Base-by-base conservation (phyloP, 257 asterid genomes). In the Misopates orontium region DNA sequence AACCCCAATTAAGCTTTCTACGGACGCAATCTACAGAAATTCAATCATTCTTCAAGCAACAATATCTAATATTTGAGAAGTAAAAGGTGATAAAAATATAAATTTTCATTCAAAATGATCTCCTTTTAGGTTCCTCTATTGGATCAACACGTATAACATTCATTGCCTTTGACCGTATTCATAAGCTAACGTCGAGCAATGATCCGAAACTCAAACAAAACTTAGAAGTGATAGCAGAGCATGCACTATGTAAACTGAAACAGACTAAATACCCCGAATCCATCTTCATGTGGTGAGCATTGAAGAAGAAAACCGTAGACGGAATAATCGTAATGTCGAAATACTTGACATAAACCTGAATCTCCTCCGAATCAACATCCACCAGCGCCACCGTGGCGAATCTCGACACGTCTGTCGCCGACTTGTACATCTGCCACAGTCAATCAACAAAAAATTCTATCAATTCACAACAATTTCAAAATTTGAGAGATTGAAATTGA, bases 221-320 rank as follows among this genome's bases (percentile, higher is more conserved):
- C 6, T 10, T 36, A 36, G 1, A 28, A 6, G 36, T 28, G 36
- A 28, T 28, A 28, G 36, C 6, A 28, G 6, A 53, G 39, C 59
- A 53, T 19, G 11, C n/a, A n/a, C n/a, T n/a, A n/a, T n/a, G n/a
- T 10, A n/a, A 9, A n/a, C 1, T 4, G 24, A 18, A 45, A 58
- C 1, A 10, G 36, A 13, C 10, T 4, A 56, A 70, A 66, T 79
- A 92, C 98, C 96, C 96, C 10, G 86, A 92, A 76, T 92, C 97
- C 90, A 92, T 89, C 85, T 92, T 92, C 98, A 92, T 89, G 63
- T 92, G 98, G 71, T 92, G 95, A 67, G 98, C 98, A 60, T 90
- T 93, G 71, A 93, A 93, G 96, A 90, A 93, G 85, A 90, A 93
- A 36, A 93, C 66, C 9, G 82, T 82, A 9, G 97, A 93, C 12